Base-by-base conservation (phyloP, 352 stramenopile species). In the Globisporangium spiculum region DNA sequence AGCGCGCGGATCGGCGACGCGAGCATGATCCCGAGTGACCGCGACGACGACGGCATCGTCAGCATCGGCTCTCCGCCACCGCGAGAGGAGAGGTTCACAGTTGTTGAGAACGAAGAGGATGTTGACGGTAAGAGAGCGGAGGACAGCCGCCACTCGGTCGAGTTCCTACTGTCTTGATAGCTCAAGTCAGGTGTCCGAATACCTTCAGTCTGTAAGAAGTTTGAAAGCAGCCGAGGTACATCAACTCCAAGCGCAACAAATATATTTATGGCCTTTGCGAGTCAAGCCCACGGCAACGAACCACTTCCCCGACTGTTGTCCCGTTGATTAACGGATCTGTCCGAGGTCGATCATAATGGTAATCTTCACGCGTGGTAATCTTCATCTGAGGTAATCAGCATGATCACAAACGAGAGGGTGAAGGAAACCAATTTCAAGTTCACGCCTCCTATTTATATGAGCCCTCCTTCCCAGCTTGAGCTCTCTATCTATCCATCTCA, bases 121-220 rank as follows among this genome's bases (percentile, higher is more conserved):
- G 27, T 32, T 32, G 27, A 6, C 27, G 3, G 27, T 32, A 32
- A 36, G 30, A 27, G 14, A 16, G 20, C 7, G 18, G 9, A 27
- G 6, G 8, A 30, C 9, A 30, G 46, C 14, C 55, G 55, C 3
- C 18, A 60, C 55, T 60, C 55, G 27, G 30, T 60, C 30, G 7
- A 44, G 16, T 60, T 60, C 55, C n/a, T 60, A 9, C 30, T 60
- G 2, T 60, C 55, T 4, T 60, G 30, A 60, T 10, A 27, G 26
- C 22, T 44, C 36, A 16, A 44, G 36, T 14, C 36, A 12, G 36
- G 36, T 16, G 36, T 44, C 0, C 27, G 32, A 36, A 1, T 36
- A 32, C 27, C 27, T 32, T 36, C 32, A 36, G 32, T 36, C 32
- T 36, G 32, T 36, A 36, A 5, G 32, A 36, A 53, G 18, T 53